These are phyloP conservation scores for Naganishia antarctica DNA, from an alignment of 768 basidiomycete genomes.

Conservation along the genomic window DNA sequence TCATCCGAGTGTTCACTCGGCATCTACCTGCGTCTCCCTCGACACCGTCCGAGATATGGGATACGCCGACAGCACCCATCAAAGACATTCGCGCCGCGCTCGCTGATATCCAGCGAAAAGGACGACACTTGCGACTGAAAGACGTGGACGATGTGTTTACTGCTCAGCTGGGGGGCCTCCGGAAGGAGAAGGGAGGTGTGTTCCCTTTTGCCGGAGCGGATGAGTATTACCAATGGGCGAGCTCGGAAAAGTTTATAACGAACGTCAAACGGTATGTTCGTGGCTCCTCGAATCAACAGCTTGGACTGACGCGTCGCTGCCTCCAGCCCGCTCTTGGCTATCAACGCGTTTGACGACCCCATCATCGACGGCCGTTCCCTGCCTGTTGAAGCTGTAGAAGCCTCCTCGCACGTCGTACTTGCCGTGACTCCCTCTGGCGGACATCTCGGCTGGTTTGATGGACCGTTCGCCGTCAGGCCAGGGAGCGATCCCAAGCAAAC, in stretches of 20 bases:
- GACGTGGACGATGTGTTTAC: conserved; percentile 43
- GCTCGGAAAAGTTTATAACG: conserved; percentile 36
- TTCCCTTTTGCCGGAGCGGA: conserved; percentile 47
- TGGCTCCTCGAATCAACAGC: conserved; percentile 16
- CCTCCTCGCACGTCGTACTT: conserved; percentile 41
- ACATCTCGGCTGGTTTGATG: conserved; percentile 50
- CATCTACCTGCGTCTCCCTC: conserved; percentile 13
- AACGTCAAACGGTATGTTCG: conserved; percentile 38
- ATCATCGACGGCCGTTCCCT: conserved; percentile 45
- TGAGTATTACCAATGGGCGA: conserved; percentile 48
- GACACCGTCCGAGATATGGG: neutral
- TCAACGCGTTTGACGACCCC: conserved; percentile 50
- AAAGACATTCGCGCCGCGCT: neutral
- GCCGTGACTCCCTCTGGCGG: conserved; percentile 47
- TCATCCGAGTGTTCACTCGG: conserved; percentile 36
- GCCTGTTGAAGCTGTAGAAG: conserved; percentile 37
- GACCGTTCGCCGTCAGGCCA: conserved; percentile 31
- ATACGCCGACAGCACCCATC: neutral
- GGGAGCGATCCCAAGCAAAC: conserved; percentile 6
- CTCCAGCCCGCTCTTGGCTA: conserved; percentile 43
- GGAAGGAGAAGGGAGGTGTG: conserved; percentile 32
- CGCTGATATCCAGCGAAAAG: conserved; percentile 6
- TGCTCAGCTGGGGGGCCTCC: conserved; percentile 40
- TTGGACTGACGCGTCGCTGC: neutral
- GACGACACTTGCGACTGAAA: conserved; percentile 32